Percentiles rank a stretch among this genome's conserved stretches.
Conservation (phyloP, 2,329 filamentous ascomycete species). For the Phialocephala sp. region DNA sequence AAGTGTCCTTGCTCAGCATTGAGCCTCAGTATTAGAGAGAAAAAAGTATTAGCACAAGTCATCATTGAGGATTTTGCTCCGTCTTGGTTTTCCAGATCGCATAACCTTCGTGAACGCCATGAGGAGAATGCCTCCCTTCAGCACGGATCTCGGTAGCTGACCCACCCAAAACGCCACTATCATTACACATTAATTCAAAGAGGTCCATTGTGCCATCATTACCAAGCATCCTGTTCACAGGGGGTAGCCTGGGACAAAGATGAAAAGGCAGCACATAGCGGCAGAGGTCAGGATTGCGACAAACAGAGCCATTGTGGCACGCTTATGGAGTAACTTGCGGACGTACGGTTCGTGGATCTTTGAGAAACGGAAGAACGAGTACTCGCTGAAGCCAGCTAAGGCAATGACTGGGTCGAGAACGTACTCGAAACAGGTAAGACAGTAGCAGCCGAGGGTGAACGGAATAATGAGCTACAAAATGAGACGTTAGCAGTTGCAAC, state of each 20-base stretch:
- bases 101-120: background rate
- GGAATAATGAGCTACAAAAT: slow-evolving; percentile 74
- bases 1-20: background rate
- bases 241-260: slow-evolving; percentile 89
- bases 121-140: background rate
- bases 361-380: slow-evolving; percentile 92
- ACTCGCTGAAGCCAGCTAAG: slow-evolving; percentile 89
- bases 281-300: slow-evolving; percentile 79
- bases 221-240: slow-evolving; percentile 54
- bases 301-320: slow-evolving; percentile 79
- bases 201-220: background rate
- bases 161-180: background rate
- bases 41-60: background rate
- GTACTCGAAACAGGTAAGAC: slow-evolving; percentile 91
- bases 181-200: background rate
- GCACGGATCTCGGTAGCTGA: background rate
- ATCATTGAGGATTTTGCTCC: background rate
- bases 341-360: slow-evolving; percentile 90
- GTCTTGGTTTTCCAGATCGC: background rate
- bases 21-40: slow-evolving; percentile 1
- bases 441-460: slow-evolving; percentile 90
- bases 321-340: slow-evolving; percentile 80
- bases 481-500: slow-evolving; percentile 17
- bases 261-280: slow-evolving; percentile 87
- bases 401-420: slow-evolving; percentile 91